Conservation (phyloP, 306 rosid species). For the Lathyrus oleraceus region DNA sequence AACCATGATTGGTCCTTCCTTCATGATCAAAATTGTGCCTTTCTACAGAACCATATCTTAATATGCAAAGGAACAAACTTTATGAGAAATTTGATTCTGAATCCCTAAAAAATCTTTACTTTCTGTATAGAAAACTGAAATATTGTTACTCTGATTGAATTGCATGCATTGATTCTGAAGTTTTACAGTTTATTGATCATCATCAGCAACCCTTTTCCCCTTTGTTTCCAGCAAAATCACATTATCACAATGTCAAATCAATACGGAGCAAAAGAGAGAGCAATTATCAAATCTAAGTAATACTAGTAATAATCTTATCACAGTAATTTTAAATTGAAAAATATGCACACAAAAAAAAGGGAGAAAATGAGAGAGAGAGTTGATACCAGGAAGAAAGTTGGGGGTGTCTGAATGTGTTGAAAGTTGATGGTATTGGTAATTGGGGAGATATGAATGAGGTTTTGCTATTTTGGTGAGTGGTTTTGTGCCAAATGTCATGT, state of each 20-base stretch:
- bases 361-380: conserved; percentile 8
- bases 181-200: neutral
- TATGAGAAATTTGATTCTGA: conserved; percentile 17
- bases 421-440: neutral
- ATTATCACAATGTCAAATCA: neutral
- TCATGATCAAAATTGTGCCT: neutral
- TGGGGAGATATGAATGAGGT: neutral
- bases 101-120: conserved; percentile 11
- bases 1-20: conserved; percentile 18
- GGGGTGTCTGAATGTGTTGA: neutral
- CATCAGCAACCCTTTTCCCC: neutral
- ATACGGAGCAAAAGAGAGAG: neutral
- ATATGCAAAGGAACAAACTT: conserved; percentile 37
- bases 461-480: neutral
- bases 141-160: conserved; percentile 11
- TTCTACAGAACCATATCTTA: conserved; percentile 4
- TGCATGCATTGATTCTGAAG: neutral
- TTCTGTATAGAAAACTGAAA: neutral
- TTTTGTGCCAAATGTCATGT: conserved; percentile 7
- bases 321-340: neutral
- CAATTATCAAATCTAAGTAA: too few relatives aligned
- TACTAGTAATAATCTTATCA: neutral
- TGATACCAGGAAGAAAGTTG: conserved; percentile 33
- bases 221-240: neutral
- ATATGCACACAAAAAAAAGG: neutral